Evolutionary conservation across 2,329 filamentous ascomycete genomes (phyloP).

Genomic region (Didymella lethalis): DNA sequence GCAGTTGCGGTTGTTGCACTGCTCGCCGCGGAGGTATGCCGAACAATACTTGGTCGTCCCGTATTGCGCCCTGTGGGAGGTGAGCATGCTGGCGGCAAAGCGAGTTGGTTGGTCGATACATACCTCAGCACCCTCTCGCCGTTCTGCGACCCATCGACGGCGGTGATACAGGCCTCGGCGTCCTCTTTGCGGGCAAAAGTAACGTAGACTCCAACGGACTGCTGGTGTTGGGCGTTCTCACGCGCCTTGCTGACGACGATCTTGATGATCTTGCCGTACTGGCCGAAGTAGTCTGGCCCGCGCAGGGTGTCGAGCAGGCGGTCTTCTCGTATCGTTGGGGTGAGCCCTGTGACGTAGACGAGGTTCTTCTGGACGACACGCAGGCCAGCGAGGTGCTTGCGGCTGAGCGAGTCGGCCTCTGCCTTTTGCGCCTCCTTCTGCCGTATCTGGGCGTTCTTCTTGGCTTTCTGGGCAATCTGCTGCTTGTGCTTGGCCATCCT

Average conservation of each 20-base stretch:
- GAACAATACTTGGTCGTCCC: constrained; percentile 99
- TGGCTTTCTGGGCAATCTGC: constrained; percentile 81
- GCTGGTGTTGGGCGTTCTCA: constrained; percentile 72
- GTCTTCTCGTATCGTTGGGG: constrained; percentile 90
- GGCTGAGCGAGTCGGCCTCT: constrained; percentile 92
- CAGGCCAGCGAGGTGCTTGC: constrained; percentile 94
- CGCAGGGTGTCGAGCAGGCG: constrained; percentile 89
- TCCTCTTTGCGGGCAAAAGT: constrained; percentile 94
- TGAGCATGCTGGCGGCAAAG: constrained; percentile 27
- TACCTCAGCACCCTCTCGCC: constrained; percentile 83
- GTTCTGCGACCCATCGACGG: constrained; percentile 91
- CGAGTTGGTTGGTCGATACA: constrained; percentile 39
- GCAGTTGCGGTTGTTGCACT: constrained; percentile 93
- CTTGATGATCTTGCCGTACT: constrained; percentile 98
- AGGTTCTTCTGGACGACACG: constrained; percentile 98
- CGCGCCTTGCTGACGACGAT: constrained; percentile 98
- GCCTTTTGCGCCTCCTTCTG: constrained; percentile 97
- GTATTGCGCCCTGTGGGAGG: constrained; percentile 65
- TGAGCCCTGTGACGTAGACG: constrained; percentile 95
- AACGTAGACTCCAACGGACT: constrained; percentile 97
- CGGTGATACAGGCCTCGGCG: constrained; percentile 85
- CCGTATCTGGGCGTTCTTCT: constrained; percentile 87
- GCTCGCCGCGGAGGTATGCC: constrained; percentile 91
- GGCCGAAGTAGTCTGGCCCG: constrained; percentile 92
- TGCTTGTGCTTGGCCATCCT: constrained; percentile 78